These are phyloP conservation scores for Piromyces finnis DNA, from an alignment of 192 early-diverging fungal genomes.

Conservation along the genomic window DNA sequence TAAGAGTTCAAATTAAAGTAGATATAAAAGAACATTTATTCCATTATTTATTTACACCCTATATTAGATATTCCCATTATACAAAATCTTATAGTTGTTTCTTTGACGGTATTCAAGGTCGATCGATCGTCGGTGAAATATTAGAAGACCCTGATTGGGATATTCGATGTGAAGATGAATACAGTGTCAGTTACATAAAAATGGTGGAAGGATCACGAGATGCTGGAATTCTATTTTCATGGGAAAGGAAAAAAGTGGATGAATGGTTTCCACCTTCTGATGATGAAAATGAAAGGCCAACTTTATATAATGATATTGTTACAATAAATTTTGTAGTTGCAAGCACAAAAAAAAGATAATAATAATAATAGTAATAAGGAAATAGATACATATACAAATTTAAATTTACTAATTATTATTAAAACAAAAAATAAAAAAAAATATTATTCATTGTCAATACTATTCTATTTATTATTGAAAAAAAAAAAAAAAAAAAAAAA, in stretches of 20 bases:
- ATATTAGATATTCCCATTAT: not conserved
- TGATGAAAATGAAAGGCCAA: not conserved
- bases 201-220: not conserved
- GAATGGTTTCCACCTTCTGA: not conserved
- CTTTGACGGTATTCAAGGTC: not conserved
- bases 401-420: too few species aligned
- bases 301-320: not conserved
- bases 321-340: not conserved
- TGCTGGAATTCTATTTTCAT: not conserved
- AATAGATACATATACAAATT: too few species aligned
- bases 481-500: too few species aligned
- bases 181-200: not conserved
- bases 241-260: not conserved
- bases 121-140: not conserved
- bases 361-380: too few species aligned
- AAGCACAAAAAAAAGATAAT: not conserved
- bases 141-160: not conserved
- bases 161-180: not conserved
- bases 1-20: not conserved
- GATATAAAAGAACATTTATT: not conserved
- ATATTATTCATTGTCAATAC: too few species aligned
- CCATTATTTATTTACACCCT: not conserved
- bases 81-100: not conserved
- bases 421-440: too few species aligned
- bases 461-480: too few species aligned